Base-by-base conservation (phyloP, 75 land plant species). In the Picea glauca region DNA sequence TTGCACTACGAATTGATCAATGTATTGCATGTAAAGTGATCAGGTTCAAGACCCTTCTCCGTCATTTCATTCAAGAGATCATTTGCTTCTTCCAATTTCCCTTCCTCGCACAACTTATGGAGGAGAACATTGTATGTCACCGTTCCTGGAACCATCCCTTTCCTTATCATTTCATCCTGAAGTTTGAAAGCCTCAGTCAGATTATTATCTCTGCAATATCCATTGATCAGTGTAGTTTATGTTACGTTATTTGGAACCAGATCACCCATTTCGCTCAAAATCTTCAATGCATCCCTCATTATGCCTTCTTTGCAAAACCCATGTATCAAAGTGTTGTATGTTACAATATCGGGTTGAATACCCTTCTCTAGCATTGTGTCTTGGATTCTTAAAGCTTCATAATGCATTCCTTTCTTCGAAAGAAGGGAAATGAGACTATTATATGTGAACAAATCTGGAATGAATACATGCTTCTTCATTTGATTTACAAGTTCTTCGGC, bases 1-100 rank as follows among this genome's bases (percentile, higher is more conserved):
- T 90, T 88, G 77, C 89, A 84, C 58, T 88, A 88, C 12, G 88
- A 90, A 88, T 86, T 84, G 13, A 92, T 88, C 78, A 92, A 81
- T 8, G 92, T 88, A 60, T 26, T 26, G 26, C 26, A 26, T 26
- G 26, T 26, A 26, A 26, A 26, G 26, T 26, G 26, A 26, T 26
- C 26, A 26, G 26, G 26, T 26, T 26, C 26, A 26, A 26, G 26
- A 26, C 26, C 26, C 26, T 26, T 26, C 26, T 26, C 26, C 26
- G 26, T 26, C 26, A 26, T 26, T 26, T 26, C 26, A 26, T 26
- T 26, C 26, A 26, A 26, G 26, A 26, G 26, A 26, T 26, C 26
- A 26, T 26, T 26, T 26, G 26, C 26, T 26, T 26, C 26, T 26
- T 26, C 26, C 26, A 26, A 26, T 26, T 26, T 26, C 26, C 26